A percentile compares a stretch with the other conserved stretches of the same genome.
Evolutionary conservation across 441 rosid species (phyloP).

Genomic region (Adansonia grandidieri): DNA sequence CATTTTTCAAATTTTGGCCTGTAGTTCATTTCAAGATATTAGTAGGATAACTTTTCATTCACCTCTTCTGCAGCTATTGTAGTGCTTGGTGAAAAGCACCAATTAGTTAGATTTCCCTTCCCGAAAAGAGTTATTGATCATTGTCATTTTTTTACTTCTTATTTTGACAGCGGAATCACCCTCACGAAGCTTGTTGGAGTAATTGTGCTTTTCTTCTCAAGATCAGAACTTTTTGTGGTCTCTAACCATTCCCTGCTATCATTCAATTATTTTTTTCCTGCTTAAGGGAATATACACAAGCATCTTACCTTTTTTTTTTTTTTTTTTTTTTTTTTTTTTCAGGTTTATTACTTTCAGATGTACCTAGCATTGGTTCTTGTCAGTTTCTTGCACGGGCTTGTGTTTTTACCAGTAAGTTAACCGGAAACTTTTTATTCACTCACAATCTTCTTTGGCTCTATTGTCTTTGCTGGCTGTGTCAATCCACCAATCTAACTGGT

Average conservation of each 20-base stretch:
- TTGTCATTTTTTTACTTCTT: slow-evolving; percentile 22
- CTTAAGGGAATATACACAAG: slow-evolving; percentile 9
- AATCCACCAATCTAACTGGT: background rate
- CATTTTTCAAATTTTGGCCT: background rate
- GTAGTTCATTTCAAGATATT: background rate
- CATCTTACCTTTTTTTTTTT: slow-evolving; percentile 13
- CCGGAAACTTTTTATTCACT: background rate
- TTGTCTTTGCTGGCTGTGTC: slow-evolving; percentile 1
- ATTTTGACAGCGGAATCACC: slow-evolving; percentile 63
- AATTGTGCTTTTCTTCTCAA: slow-evolving; percentile 69
- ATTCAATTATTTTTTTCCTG: slow-evolving; percentile 18
- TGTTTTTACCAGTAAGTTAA: slow-evolving; percentile 69
- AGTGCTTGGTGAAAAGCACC: slow-evolving; percentile 32
- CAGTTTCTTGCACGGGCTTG: slow-evolving; percentile 77
- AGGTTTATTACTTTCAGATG: slow-evolving; percentile 82
- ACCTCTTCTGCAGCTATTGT: slow-evolving; percentile 3
- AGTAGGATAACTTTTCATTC: background rate
- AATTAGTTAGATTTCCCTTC: slow-evolving; percentile 1
- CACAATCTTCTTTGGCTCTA: background rate
- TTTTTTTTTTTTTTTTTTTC: slow-evolving; percentile 31
- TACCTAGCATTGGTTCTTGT: slow-evolving; percentile 70
- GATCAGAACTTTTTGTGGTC: slow-evolving; percentile 80
- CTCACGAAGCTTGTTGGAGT: slow-evolving; percentile 82
- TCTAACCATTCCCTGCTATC: slow-evolving; percentile 26
- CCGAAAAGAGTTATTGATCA: slow-evolving; percentile 14